Percentiles rank a stretch among this genome's conserved stretches.
Conservation (phyloP, 257 asterid genomes). For the Solanum chilense region DNA sequence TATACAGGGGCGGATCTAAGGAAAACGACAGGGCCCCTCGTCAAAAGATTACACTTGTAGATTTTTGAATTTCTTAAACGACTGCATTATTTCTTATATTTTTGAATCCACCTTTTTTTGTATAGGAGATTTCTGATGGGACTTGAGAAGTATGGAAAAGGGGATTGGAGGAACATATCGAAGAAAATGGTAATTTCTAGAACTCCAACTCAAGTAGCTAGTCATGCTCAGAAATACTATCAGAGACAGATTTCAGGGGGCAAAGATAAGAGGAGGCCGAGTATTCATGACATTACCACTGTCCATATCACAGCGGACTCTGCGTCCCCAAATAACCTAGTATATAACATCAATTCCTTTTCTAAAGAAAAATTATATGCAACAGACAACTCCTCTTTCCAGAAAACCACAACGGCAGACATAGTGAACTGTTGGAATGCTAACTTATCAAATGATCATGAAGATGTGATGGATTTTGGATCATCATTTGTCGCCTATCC, state of each 20-base stretch:
- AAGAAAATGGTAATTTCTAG: constrained; percentile 56
- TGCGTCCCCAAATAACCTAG: constrained; percentile 1
- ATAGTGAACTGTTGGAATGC: background rate
- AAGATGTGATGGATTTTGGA: constrained; percentile 26
- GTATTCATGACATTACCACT: constrained; percentile 76
- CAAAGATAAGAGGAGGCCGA: constrained; percentile 69
- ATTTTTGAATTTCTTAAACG: no score
- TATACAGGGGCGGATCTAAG: background rate
- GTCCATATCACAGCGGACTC: constrained; percentile 13
- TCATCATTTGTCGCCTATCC: background rate
- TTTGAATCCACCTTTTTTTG: background rate
- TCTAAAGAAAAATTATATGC: constrained; percentile 1
- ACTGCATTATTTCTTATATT: background rate
- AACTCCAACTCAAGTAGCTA: constrained; percentile 86
- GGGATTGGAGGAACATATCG: constrained; percentile 79
- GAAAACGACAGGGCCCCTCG: background rate
- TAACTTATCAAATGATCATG: constrained; percentile 12
- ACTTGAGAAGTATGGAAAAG: constrained; percentile 61
- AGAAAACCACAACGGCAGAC: constrained; percentile 9
- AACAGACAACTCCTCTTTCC: background rate
- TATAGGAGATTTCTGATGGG: constrained; percentile 62
- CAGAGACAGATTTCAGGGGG: constrained; percentile 55
- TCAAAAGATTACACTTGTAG: background rate
- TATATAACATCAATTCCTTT: background rate
- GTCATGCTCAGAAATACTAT: constrained; percentile 88